phyloP scores from a whole-genome alignment of 2,329 filamentous ascomycete genomes.

The Leptographium galeiforme region DNA sequence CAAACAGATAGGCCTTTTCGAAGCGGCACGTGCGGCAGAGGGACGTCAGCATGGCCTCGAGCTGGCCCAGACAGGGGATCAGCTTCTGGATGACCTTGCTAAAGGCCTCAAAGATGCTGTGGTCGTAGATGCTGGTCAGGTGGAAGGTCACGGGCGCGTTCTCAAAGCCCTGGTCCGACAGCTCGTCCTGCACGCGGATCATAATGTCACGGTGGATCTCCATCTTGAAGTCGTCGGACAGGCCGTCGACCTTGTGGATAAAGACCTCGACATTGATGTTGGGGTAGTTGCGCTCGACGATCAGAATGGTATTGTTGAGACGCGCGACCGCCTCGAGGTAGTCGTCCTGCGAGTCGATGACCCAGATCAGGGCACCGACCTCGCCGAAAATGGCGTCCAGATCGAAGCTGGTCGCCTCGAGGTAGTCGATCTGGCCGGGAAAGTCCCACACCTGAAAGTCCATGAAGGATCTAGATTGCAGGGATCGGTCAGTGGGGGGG shows the following conservation, averaged over 20 bases:
- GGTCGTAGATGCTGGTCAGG: constrained; percentile 95
- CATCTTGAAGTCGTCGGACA: constrained; percentile 90
- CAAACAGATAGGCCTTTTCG: constrained; percentile 96
- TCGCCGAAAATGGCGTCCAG: constrained; percentile 89
- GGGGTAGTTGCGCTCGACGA: constrained; percentile 77
- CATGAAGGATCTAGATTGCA: constrained; percentile 74
- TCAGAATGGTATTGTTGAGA: constrained; percentile 78
- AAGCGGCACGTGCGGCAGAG: constrained; percentile 88
- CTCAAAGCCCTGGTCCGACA: constrained; percentile 84
- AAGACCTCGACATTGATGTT: constrained; percentile 97
- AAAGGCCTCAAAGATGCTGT: constrained; percentile 93
- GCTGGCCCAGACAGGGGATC: constrained; percentile 80
- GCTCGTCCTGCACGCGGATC: constrained; percentile 89
- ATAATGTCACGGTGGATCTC: constrained; percentile 96
- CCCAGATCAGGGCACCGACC: constrained; percentile 91
- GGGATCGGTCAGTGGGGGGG: constrained; percentile 9
- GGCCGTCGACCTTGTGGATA: constrained; percentile 97
- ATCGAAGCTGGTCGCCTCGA: constrained; percentile 79
- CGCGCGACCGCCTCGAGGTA: constrained; percentile 83
- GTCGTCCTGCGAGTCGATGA: constrained; percentile 96
- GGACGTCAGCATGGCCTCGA: constrained; percentile 89
- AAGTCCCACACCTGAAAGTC: constrained; percentile 99
- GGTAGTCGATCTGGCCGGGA: constrained; percentile 80
- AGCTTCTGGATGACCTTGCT: constrained; percentile 97
- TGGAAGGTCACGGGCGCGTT: constrained; percentile 92